Base-by-base conservation (phyloP, 83 land plant species). In the Larix sibirica region DNA sequence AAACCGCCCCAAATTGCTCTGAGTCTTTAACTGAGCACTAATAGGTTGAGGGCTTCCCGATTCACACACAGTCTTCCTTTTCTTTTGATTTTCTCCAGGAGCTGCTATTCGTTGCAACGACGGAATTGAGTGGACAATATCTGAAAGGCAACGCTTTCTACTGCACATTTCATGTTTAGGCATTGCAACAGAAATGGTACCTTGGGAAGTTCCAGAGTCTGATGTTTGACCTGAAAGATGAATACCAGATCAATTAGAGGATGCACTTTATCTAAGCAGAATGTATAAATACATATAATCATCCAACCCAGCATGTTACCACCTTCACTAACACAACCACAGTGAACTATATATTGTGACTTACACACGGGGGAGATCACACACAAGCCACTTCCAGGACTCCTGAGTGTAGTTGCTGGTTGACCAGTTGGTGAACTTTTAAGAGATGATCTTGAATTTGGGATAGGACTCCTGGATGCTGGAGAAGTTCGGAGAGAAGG, bases 61-160 rank as follows among this genome's bases (percentile, higher is more conserved):
- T 33, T 84, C 96, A 44, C 69, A 74, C 5, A n/a, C 9, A n/a
- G 80, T 76, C 83, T 88, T 95, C 86, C 90, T 84, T 82, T 90
- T 88, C 91, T 97, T 97, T 5, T 12, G 10, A 16, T 36, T 8
- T 83, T 75, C 79, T 1, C 31, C 61, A 77, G 21, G 28, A n/a
- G 85, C 70, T 69, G 89, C 85, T n/a, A 84, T 8, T 65, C 70
- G 79, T 73, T 90, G 87, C 20, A 95, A 83, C 24, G 97, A 90
- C 36, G 99, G 94, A 80, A 96, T 83, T 17, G 83, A 73, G 20
- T 77, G 59, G 50, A 96, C 73, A 47, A 91, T 71, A 81, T 95
- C 97, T 28, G 93, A 83, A 68, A 89, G 79, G 64, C 84, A 79
- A 18, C 99, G 95, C 83, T 96, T 96, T 47, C 85, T 83, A 38